phyloP scores from a whole-genome alignment of 495 filamentous ascomycete species.

The Patellaria atrata region DNA sequence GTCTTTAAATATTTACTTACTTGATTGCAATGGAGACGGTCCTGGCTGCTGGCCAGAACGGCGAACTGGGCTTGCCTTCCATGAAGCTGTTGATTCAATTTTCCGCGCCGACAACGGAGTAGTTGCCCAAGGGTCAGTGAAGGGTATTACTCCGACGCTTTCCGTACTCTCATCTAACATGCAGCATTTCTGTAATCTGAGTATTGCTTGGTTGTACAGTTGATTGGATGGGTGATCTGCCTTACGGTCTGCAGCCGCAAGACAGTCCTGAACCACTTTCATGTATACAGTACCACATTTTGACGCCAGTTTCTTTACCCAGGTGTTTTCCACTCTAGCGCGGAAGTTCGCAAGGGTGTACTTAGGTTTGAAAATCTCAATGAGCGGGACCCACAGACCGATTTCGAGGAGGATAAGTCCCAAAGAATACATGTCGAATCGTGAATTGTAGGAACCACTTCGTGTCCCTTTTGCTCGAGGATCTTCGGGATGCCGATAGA shows the following conservation, averaged over 20 bases:
- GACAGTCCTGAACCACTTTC: conserved; percentile 65
- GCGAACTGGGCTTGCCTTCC: too few relatives aligned
- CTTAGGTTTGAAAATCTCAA: conserved; percentile 50
- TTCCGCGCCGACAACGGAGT: too few relatives aligned
- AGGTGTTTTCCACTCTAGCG: conserved; percentile 44
- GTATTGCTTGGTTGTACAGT: conserved; percentile 20
- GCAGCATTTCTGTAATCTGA: conserved; percentile 24
- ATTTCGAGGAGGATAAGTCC: conserved; percentile 75
- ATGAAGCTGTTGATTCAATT: too few relatives aligned
- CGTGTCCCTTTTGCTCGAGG: conserved; percentile 15
- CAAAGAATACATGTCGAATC: conserved; percentile 72
- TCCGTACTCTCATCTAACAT: conserved; percentile 28
- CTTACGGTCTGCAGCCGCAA: conserved; percentile 52
- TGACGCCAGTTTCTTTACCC: conserved; percentile 39
- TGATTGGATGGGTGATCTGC: conserved; percentile 11
- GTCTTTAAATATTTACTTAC: too few relatives aligned
- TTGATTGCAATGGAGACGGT: too few relatives aligned
- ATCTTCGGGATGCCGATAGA: conserved; percentile 61
- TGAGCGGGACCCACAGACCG: conserved; percentile 73
- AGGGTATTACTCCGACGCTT: too few relatives aligned
- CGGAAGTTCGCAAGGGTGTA: conserved; percentile 52
- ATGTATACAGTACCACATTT: conserved; percentile 46
- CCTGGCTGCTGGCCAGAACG: too few relatives aligned
- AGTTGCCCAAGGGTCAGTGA: too few relatives aligned
- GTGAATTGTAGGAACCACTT: conserved; percentile 23